Evolutionary conservation across 768 basidiomycete species (phyloP).

Genomic region (Candolleomyces aberdarensis): DNA sequence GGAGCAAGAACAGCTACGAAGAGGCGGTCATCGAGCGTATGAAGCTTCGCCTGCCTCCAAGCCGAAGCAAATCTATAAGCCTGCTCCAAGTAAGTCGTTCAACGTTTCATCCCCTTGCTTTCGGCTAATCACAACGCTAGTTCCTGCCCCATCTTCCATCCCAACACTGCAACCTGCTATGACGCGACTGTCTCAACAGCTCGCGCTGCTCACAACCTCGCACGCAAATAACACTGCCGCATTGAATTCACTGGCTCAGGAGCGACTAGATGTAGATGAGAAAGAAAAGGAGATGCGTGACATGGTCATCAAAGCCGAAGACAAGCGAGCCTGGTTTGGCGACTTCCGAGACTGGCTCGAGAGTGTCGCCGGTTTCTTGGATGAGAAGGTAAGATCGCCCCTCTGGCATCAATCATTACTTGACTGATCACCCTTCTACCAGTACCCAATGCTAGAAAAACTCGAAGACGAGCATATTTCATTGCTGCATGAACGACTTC

Average conservation of each 20-base stretch:
- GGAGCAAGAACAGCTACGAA: slow-evolving; percentile 79
- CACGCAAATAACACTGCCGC: slow-evolving; percentile 61
- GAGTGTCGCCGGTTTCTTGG: slow-evolving; percentile 78
- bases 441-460: slow-evolving; percentile 79
- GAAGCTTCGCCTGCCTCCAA: slow-evolving; percentile 32
- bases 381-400: slow-evolving; percentile 66
- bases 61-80: slow-evolving; percentile 59
- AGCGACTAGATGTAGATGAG: slow-evolving; percentile 59
- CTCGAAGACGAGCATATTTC: slow-evolving; percentile 74
- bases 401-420: not conserved
- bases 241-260: slow-evolving; percentile 54
- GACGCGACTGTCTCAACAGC: slow-evolving; percentile 54
- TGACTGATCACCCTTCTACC: slow-evolving; percentile 1
- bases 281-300: slow-evolving; percentile 73
- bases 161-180: slow-evolving; percentile 64
- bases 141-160: slow-evolving; percentile 60
- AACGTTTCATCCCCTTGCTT: not conserved
- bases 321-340: slow-evolving; percentile 78
- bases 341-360: slow-evolving; percentile 81
- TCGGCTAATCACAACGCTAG: slow-evolving; percentile 34
- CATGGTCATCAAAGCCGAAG: slow-evolving; percentile 72
- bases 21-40: slow-evolving; percentile 58
- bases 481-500: slow-evolving; percentile 68
- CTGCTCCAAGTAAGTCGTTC: slow-evolving; percentile 59
- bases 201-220: slow-evolving; percentile 61